Percentiles rank a stretch among this genome's conserved stretches.
phyloP scores from a whole-genome alignment of 768 basidiomycete species.

The Amanita brunnescens region DNA sequence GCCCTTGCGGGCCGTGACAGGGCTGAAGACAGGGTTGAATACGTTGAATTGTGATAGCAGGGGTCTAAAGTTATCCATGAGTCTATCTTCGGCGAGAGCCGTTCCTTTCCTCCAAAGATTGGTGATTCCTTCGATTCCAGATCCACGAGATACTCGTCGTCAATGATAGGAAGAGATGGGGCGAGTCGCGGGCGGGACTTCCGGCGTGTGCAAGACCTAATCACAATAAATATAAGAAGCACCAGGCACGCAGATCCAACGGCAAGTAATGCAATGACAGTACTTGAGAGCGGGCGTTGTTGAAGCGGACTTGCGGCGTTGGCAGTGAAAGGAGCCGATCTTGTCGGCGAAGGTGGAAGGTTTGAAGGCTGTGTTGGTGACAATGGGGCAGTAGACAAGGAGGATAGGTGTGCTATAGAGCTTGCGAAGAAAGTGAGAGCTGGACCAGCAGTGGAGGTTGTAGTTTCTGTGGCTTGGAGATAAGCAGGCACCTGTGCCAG shows the following conservation, averaged over 20 bases:
- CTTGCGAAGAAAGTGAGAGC: background rate
- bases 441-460: conserved; percentile 10
- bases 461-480: conserved; percentile 11
- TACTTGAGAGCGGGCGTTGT: conserved; percentile 28
- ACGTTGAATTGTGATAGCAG: no score
- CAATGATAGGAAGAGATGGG: conserved; percentile 70
- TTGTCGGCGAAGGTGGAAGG: background rate
- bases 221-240: conserved; percentile 37
- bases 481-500: conserved; percentile 18
- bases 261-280: conserved; percentile 43
- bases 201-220: conserved; percentile 42
- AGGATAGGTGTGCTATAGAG: background rate
- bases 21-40: no score
- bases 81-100: conserved; percentile 34
- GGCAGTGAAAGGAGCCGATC: no score
- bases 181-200: conserved; percentile 45
- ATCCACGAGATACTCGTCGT: conserved; percentile 44
- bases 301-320: background rate
- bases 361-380: background rate
- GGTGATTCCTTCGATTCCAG: conserved; percentile 52
- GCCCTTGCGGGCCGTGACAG: background rate
- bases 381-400: background rate
- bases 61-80: background rate
- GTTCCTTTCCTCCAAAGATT: conserved; percentile 70
- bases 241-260: conserved; percentile 43